A percentile compares a stretch with the other conserved stretches of the same genome.
phyloP scores from a whole-genome alignment of 2,329 filamentous ascomycete species.

The Neofusicoccum cordaticola region DNA sequence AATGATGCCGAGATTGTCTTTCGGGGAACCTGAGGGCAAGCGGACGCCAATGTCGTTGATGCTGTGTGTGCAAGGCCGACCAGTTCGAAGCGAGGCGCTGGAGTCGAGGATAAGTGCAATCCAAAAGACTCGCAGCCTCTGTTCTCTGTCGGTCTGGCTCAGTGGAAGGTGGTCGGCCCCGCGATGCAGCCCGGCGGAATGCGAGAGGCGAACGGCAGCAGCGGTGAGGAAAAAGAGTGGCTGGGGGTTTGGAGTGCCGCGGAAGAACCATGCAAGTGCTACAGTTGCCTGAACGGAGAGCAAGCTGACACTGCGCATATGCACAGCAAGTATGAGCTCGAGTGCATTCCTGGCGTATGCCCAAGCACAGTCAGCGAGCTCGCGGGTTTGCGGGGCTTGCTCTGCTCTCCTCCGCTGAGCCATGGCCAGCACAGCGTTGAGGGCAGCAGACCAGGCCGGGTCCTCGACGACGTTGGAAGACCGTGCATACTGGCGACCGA shows the following conservation, averaged over 20 bases:
- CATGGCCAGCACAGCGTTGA: slow-evolving; percentile 3
- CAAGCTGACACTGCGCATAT: slow-evolving; percentile 2
- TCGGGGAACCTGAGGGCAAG: neutral
- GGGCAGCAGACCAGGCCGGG: neutral
- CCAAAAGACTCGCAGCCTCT: slow-evolving; percentile 5
- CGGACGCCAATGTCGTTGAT: neutral
- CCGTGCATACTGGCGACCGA: neutral
- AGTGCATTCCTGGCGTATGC: slow-evolving; percentile 1
- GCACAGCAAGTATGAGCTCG: neutral
- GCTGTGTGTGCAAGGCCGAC: neutral
- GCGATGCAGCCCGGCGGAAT: neutral
- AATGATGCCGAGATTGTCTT: neutral
- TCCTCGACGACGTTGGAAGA: neutral
- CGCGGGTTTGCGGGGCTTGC: neutral
- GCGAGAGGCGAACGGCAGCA: slow-evolving; percentile 1
- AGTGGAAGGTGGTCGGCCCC: neutral
- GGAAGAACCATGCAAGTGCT: slow-evolving; percentile 2
- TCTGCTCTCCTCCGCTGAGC: neutral
- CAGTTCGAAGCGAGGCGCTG: neutral
- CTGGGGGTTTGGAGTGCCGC: neutral
- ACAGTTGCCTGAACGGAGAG: neutral
- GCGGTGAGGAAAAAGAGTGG: slow-evolving; percentile 4
- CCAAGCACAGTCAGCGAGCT: neutral
- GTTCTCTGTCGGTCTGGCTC: neutral
- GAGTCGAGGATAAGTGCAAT: neutral